Percentiles rank a stretch among this genome's conserved stretches.
These are phyloP conservation scores for Diplotaxis tenuifolia DNA, from an alignment of 345 rosid genomes.

Conservation along the genomic window DNA sequence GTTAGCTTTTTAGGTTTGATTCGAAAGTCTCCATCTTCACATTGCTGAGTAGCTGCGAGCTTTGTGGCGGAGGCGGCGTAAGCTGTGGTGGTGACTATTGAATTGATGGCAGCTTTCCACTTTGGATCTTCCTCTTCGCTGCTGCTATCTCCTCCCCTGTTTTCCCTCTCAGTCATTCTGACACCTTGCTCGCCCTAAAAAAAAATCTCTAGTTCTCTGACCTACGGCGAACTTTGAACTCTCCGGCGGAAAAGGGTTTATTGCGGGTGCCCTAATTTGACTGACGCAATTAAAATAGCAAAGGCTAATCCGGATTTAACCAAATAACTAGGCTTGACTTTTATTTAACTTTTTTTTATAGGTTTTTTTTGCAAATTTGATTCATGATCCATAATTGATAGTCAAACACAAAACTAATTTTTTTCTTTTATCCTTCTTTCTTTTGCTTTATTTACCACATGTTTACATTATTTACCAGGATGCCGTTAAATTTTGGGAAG, in stretches of 20 bases:
- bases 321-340: no score
- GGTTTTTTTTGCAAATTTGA: no score
- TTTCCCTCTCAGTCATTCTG: constrained; percentile 26
- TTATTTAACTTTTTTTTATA: no score
- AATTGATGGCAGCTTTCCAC: constrained; percentile 79
- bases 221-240: background rate
- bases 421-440: no score
- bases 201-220: background rate
- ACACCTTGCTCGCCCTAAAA: background rate
- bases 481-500: no score
- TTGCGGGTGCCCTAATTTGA: background rate
- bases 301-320: no score
- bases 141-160: constrained; percentile 41
- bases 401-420: no score
- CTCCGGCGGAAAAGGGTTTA: constrained; percentile 13
- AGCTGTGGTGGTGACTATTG: constrained; percentile 57
- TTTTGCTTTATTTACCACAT: no score
- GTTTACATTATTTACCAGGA: no score
- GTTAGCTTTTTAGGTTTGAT: constrained; percentile 60
- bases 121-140: constrained; percentile 68
- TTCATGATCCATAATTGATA: no score
- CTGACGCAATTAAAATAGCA: background rate
- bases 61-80: constrained; percentile 37
- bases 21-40: constrained; percentile 34
- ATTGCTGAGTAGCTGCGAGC: constrained; percentile 19